Conservation (phyloP, 306 rosid genomes). For the Castanea mollissima region DNA sequence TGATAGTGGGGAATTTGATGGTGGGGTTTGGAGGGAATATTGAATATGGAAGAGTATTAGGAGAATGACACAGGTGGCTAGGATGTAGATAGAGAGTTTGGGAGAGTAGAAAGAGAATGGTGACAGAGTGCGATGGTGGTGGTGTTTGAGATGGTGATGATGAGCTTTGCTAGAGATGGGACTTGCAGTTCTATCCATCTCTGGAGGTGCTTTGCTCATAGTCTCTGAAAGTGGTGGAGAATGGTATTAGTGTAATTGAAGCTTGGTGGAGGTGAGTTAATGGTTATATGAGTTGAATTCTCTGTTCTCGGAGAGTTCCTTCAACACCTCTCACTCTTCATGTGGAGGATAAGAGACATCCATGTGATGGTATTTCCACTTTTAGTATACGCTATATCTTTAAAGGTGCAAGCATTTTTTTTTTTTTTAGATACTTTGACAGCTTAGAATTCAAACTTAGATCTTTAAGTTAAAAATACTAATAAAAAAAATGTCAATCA, state of each 20-base stretch:
- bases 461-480: too few relatives aligned
- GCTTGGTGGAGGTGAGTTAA: not conserved
- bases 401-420: too few relatives aligned
- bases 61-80: slow-evolving; percentile 32
- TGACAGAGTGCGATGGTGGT: not conserved
- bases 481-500: too few relatives aligned
- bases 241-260: not conserved
- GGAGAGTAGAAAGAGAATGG: slow-evolving; percentile 20
- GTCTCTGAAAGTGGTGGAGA: not conserved
- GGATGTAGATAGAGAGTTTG: slow-evolving; percentile 36
- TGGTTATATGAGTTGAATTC: not conserved
- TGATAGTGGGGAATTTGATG: slow-evolving; percentile 1
- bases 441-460: too few relatives aligned
- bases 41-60: slow-evolving; percentile 39
- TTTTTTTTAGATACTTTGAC: too few relatives aligned
- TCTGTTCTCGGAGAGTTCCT: too few relatives aligned
- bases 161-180: slow-evolving; percentile 10
- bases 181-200: not conserved
- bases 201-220: slow-evolving; percentile 20
- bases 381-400: too few relatives aligned
- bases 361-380: too few relatives aligned
- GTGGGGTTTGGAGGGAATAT: slow-evolving; percentile 27
- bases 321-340: too few relatives aligned
- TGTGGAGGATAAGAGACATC: too few relatives aligned
- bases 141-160: slow-evolving; percentile 15